These are phyloP conservation scores for Osmanthus fragrans DNA, from an alignment of 257 asterid species.

Conservation along the genomic window DNA sequence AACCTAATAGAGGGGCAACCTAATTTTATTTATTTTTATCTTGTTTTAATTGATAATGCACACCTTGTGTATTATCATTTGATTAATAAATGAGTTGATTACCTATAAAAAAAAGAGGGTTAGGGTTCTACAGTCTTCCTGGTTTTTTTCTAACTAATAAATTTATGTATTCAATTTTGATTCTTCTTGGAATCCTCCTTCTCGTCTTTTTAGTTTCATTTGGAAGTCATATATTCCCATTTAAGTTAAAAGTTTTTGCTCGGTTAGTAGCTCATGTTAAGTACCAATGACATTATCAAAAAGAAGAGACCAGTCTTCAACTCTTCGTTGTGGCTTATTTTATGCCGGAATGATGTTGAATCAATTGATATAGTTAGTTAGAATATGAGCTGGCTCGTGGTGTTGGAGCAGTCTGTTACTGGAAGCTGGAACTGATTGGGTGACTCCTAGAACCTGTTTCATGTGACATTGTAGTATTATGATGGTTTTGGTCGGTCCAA, in stretches of 20 bases:
- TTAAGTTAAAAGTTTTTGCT: not conserved
- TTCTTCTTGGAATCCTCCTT: not conserved
- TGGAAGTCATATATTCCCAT: not conserved
- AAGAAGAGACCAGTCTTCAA: not conserved
- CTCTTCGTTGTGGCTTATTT: not conserved
- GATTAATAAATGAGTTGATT: too few species aligned
- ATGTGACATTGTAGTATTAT: too few species aligned
- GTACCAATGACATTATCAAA: not conserved
- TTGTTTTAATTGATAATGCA: too few species aligned
- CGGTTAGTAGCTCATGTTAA: not conserved
- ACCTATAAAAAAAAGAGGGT: not conserved
- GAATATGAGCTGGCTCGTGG: not conserved
- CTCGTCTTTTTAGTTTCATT: not conserved
- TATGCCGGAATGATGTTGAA: not conserved
- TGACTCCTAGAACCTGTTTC: too few species aligned
- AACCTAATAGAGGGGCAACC: too few species aligned
- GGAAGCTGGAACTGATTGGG: not conserved
- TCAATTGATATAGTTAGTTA: not conserved
- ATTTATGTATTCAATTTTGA: too few species aligned
- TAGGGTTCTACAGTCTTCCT: too few species aligned
- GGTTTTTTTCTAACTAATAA: too few species aligned
- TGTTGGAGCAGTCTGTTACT: not conserved
- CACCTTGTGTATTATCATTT: too few species aligned
- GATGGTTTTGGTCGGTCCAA: too few species aligned
- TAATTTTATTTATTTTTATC: too few species aligned